Percentiles rank a stretch among this genome's conserved stretches.
These are phyloP conservation scores for Vaccinium macrocarpon DNA, from an alignment of 148 eudicot genomes.

Conservation along the genomic window DNA sequence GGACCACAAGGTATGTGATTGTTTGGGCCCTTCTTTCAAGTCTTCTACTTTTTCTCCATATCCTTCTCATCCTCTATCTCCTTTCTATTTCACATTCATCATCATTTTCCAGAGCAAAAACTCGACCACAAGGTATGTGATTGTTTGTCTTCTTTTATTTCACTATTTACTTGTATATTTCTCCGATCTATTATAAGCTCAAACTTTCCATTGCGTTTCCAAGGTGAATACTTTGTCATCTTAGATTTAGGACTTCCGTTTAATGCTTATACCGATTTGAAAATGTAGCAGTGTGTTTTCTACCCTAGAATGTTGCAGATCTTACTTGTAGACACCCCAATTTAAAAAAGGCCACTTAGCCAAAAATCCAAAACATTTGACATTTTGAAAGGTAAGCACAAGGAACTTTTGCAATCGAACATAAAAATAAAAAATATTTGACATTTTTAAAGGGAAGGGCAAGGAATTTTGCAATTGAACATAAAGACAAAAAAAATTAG, in stretches of 20 bases:
- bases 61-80: background rate
- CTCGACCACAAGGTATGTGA: background rate
- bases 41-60: slow-evolving; percentile 1
- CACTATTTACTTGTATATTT: background rate
- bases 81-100: background rate
- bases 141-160: background rate
- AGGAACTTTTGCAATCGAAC: no score
- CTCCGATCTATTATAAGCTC: background rate
- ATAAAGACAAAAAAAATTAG: no score
- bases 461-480: no score
- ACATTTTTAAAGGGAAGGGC: no score
- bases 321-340: no score
- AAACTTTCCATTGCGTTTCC: background rate
- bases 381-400: no score
- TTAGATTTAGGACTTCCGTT: slow-evolving; percentile 1
- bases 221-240: background rate
- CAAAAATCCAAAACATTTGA: no score
- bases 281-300: background rate
- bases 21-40: background rate
- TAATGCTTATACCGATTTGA: background rate
- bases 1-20: background rate
- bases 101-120: background rate
- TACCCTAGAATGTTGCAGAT: background rate
- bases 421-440: no score
- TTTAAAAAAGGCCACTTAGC: no score